Percentiles rank a stretch among this genome's conserved stretches.
Evolutionary conservation across 371 early-diverging fungal species (phyloP).

Genomic region (Rhizopus microsporus): DNA sequence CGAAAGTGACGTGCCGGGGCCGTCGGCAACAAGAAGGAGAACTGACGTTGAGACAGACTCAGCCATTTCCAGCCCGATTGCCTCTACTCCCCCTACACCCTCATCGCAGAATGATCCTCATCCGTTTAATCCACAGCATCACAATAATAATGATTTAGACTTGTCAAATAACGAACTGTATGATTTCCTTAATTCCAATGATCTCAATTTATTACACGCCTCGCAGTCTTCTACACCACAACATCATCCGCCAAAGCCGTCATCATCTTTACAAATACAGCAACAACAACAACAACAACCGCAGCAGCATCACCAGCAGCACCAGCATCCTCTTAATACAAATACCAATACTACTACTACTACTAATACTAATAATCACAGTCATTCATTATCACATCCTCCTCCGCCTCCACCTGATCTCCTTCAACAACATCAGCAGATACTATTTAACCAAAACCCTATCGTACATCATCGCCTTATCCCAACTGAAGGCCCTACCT

Average conservation of each 20-base stretch:
- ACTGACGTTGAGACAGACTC: constrained; percentile 40
- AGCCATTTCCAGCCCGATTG: constrained; percentile 46
- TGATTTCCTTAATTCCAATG: constrained; percentile 25
- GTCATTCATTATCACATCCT: constrained; percentile 18
- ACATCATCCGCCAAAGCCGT: constrained; percentile 4
- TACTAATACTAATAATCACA: no score
- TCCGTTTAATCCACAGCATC: background rate
- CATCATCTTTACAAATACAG: constrained; percentile 15
- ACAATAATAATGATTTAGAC: background rate
- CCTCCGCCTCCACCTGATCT: constrained; percentile 33
- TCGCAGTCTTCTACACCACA: background rate
- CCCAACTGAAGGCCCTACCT: constrained; percentile 73
- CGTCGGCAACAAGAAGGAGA: constrained; percentile 17
- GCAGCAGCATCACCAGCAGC: constrained; percentile 28
- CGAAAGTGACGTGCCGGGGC: constrained; percentile 32
- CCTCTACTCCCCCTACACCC: constrained; percentile 52
- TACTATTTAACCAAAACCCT: no score
- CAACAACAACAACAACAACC: constrained; percentile 13
- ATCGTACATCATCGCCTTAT: constrained; percentile 43
- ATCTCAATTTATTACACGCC: constrained; percentile 13
- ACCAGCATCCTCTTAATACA: constrained; percentile 23
- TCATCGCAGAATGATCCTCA: constrained; percentile 32
- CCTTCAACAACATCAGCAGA: no score
- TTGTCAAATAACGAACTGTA: constrained; percentile 15
- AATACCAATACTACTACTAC: constrained; percentile 27